Conservation (phyloP, 2,329 filamentous ascomycete genomes). For the Sarocladium kiliense region DNA sequence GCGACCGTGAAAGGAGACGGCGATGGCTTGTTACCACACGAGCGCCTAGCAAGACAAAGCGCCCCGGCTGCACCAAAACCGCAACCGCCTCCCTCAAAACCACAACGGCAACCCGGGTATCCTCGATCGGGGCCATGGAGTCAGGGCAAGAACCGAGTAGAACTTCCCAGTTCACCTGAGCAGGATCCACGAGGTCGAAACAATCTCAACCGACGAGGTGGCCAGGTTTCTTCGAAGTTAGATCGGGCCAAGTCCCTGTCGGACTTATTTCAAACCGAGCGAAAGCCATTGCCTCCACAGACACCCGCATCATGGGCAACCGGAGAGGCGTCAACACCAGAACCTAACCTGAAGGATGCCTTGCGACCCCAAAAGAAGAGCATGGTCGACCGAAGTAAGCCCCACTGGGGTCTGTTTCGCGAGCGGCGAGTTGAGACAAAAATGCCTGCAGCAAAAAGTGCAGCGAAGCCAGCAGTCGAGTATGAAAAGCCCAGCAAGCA, state of each 20-base stretch:
- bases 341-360: slow-evolving; percentile 5
- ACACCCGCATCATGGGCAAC: slow-evolving; percentile 11
- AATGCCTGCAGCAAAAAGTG: not conserved
- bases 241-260: slow-evolving; percentile 1
- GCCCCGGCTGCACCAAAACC: slow-evolving; percentile 15
- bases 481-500: slow-evolving; percentile 15
- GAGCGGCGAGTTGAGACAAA: not conserved
- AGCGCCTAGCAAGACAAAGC: slow-evolving; percentile 28
- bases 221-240: not conserved
- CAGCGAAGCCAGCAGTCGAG: not conserved
- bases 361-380: not conserved
- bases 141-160: not conserved
- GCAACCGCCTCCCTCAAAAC: not conserved
- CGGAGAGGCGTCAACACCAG: slow-evolving; percentile 15
- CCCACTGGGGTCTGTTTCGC: slow-evolving; percentile 9
- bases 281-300: slow-evolving; percentile 5
- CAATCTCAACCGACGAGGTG: not conserved
- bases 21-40: slow-evolving; percentile 31
- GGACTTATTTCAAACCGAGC: not conserved
- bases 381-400: slow-evolving; percentile 6
- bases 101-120: no score
- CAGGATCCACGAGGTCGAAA: no score
- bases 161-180: not conserved
- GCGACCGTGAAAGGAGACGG: slow-evolving; percentile 2
- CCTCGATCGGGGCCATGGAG: no score